phyloP scores from a whole-genome alignment of 768 basidiomycete species.

The Pleurotus salmoneostramineus region DNA sequence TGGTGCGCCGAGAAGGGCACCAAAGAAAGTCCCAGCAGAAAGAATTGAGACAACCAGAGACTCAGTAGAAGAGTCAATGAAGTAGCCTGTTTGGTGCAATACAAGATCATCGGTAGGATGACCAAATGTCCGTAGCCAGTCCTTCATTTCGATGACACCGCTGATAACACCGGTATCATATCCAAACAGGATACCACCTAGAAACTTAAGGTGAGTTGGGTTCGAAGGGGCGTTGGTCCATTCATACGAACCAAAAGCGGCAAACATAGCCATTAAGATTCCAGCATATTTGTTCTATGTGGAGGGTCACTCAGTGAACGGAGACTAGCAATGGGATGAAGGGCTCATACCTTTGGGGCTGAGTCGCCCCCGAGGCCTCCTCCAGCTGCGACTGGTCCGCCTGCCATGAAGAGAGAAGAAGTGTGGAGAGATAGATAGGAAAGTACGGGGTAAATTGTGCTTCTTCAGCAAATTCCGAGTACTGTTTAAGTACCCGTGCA shows the following conservation, averaged over 20 bases:
- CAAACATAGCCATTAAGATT: conserved; percentile 27
- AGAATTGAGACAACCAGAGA: conserved; percentile 59
- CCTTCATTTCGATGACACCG: conserved; percentile 66
- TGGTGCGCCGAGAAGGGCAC: conserved; percentile 47
- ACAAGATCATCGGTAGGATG: conserved; percentile 17
- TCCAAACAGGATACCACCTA: conserved; percentile 46
- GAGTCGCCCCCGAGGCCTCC: conserved; percentile 26
- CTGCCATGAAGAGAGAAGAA: conserved; percentile 26
- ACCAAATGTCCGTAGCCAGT: conserved; percentile 54
- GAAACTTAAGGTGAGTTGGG: not conserved
- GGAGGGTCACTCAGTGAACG: conserved; percentile 1
- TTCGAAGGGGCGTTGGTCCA: not conserved
- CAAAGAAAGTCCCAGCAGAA: conserved; percentile 85
- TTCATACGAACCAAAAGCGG: conserved; percentile 35
- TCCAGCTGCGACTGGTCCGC: conserved; percentile 30
- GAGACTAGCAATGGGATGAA: not conserved
- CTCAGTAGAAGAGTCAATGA: conserved; percentile 43
- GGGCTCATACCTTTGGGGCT: conserved; percentile 25
- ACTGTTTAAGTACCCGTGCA: not conserved
- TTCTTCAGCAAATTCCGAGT: not conserved
- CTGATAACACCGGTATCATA: conserved; percentile 86
- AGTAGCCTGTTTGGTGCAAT: conserved; percentile 18
- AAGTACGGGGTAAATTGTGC: not conserved
- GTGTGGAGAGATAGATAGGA: not conserved
- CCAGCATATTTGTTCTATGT: conserved; percentile 34